Evolutionary conservation across 495 filamentous ascomycete species (phyloP), one percentile per base, ranked within the genome.

Genomic region (Neurospora sp.): DNA sequence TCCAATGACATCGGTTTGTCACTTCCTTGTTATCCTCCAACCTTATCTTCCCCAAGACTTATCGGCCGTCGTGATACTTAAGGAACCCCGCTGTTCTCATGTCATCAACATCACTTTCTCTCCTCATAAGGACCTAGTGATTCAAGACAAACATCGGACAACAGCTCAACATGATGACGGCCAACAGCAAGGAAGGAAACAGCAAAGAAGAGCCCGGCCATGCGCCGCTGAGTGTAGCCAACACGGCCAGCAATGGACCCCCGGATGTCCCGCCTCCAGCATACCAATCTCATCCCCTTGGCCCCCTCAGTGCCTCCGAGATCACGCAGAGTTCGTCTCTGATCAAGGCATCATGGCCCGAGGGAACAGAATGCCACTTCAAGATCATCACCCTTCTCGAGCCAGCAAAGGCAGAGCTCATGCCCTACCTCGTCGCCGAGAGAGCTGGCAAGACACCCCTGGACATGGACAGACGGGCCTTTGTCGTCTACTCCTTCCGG

Each of bases 381-480:
- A 92, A 92, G 77, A 79, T 78, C 42, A 83, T 93, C 53, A 91
- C 90, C 3, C 83, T 93, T 0, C 82, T 85, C 48, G 91, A 93
- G 80, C 91, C 91, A 9, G 78, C 84, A 12, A 93, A 93, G 79
- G 80, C 83, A 9, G 81, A 87, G 22, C 80, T 90, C 7, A 73
- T 89, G 12, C 85, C 86, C 0, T 91, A 85, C 20, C 77, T 82
- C 20, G 71, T 70, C 0, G 77, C 78, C 11, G 79, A 80, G 71
- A 71, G 78, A 22, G 73, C 74, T 2, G 77, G 79, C 0, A 35
- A 76, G 71, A 35, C 18, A 3, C 72, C 78, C 74, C 20, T 59
- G n/a, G 68, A 20, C 38, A 85, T 89, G 48, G 84, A 87, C 71
- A 82, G 89, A 38, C 85, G 80, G 70, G 85, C 82, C 0, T 89